Evolutionary conservation across 176 grass and related monocot species (phyloP), one percentile per base, ranked within the genome.

Genomic region (Cocos nucifera): DNA sequence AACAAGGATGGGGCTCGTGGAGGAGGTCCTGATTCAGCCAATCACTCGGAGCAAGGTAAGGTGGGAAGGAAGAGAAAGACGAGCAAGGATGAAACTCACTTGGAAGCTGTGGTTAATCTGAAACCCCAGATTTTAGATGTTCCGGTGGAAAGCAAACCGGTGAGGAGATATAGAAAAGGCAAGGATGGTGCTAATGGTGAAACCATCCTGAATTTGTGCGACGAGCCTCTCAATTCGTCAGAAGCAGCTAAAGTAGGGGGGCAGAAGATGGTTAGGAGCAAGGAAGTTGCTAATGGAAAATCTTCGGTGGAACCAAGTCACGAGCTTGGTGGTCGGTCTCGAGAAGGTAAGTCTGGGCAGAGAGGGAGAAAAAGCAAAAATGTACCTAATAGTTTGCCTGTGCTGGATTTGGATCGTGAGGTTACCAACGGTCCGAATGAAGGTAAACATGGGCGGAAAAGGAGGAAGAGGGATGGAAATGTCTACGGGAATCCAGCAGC

Each of bases 401-500:
- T 55, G 49, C 24, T 59, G 15, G 22, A 27, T 15, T 9, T 27
- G 56, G 18, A 18, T 20, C 9, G 16, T 4, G 66, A 49, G 23
- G 62, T 26, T 62, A 49, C 18, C 16, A 72, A 62, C 61, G 58
- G 50, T 6, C 22, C 12, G 15, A 62, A 61, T 35, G 25, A 54
- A 62, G 58, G 53, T 54, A 52, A 60, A 16, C 16, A 2, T 54
- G 17, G 19, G 20, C 54, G 22, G 9, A 50, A 54, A 22, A 72
- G 26, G 12, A 76, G 70, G 66, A 82, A 75, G 56, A 32, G 23
- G 8, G 17, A 54, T 17, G 22, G 57, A 59, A 30, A 75, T 17
- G 39, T 65, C 44, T 90, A 75, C 12, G 55, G 44, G 12, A 73
- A 80, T 69, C 83, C 87, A 70, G 87, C 76, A 17, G 87, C 73